Evolutionary conservation across 805 yeast genomes (phyloP).

Genomic region (Cyberlindnera amylophila): DNA sequence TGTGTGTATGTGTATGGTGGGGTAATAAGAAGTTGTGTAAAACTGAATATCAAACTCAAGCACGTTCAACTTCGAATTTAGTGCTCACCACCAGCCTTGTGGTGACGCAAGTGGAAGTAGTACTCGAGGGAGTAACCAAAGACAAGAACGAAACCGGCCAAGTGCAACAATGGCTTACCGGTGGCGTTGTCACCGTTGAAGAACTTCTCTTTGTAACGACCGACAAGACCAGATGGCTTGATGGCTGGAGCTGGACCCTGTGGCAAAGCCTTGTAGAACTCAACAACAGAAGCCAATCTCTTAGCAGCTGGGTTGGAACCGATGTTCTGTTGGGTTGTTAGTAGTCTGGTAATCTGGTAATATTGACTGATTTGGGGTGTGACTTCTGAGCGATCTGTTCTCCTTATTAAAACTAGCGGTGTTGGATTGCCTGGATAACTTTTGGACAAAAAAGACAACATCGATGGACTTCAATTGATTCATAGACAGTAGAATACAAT

Average conservation of each 20-base stretch:
- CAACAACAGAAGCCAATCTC: constrained; percentile 92
- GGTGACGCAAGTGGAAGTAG: constrained; percentile 79
- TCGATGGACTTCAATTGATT: no score
- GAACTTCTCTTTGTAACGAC: constrained; percentile 81
- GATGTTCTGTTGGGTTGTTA: constrained; percentile 54
- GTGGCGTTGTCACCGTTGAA: constrained; percentile 80
- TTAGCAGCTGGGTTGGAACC: constrained; percentile 96
- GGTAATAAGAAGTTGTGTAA: not conserved
- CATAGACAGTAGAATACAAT: no score
- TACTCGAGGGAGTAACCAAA: constrained; percentile 91
- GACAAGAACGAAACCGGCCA: constrained; percentile 60
- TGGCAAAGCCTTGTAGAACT: constrained; percentile 94
- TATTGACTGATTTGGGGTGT: no score
- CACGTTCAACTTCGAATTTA: constrained; percentile 1
- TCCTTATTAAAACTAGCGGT: no score
- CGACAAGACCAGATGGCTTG: constrained; percentile 64
- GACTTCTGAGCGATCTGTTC: no score
- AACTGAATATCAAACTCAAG: constrained; percentile 11
- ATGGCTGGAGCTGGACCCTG: constrained; percentile 83
- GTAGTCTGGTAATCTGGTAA: no score
- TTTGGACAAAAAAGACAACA: no score
- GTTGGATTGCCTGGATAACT: no score
- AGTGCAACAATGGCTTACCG: constrained; percentile 79
- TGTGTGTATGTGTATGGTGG: no score
- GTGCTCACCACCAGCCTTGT: constrained; percentile 44